A percentile compares a stretch with the other conserved stretches of the same genome.
phyloP scores from a whole-genome alignment of 108 stramenopile genomes.

The Cyclotella atomus region DNA sequence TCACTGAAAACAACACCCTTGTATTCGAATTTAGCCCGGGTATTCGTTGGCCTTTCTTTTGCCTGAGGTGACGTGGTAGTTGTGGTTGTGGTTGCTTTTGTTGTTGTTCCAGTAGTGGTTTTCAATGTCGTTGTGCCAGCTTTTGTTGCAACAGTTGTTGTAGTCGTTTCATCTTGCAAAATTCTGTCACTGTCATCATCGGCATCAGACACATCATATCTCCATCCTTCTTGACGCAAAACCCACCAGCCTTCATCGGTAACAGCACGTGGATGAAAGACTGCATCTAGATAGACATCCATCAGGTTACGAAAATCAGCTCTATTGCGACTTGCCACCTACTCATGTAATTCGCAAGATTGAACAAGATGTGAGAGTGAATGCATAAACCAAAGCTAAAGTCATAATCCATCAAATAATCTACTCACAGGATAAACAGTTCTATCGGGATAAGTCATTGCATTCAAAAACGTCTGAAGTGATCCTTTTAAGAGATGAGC shows the following conservation, averaged over 20 bases:
- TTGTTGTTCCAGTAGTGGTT: too few species aligned
- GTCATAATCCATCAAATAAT: too few species aligned
- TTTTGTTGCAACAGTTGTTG: too few species aligned
- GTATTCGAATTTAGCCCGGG: constrained; percentile 45
- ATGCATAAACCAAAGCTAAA: neutral
- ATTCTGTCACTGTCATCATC: constrained; percentile 16
- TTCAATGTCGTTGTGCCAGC: too few species aligned
- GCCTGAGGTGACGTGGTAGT: too few species aligned
- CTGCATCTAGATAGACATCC: constrained; percentile 93
- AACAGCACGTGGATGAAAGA: constrained; percentile 87
- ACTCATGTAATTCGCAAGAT: too few species aligned
- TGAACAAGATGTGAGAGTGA: neutral
- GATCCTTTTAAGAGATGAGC: constrained; percentile 89
- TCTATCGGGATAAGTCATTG: constrained; percentile 94
- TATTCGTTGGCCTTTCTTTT: neutral
- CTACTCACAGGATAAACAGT: constrained; percentile 91
- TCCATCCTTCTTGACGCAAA: constrained; percentile 95
- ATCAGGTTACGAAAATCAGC: constrained; percentile 86
- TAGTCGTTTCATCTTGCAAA: constrained; percentile 1
- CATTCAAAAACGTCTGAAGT: constrained; percentile 93
- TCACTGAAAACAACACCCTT: constrained; percentile 95
- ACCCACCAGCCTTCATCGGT: constrained; percentile 74
- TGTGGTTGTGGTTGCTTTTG: too few species aligned
- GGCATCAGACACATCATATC: constrained; percentile 73
- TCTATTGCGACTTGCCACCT: constrained; percentile 68